Base-by-base conservation (phyloP, 2,329 filamentous ascomycete species). In the Aspergillus chevalieri region DNA sequence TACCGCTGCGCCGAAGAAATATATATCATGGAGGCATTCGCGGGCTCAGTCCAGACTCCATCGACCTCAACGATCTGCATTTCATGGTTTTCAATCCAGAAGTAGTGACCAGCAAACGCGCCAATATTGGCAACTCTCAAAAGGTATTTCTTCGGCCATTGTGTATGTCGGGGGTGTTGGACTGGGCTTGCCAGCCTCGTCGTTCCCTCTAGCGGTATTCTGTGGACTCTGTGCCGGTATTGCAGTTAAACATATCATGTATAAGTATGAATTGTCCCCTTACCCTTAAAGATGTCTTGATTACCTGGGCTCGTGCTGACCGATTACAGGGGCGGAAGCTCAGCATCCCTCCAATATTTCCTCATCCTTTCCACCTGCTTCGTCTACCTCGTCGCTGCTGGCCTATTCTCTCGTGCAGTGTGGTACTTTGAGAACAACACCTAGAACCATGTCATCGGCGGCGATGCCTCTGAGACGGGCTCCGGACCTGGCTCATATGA, bases 291-390 rank as follows among this genome's bases (percentile, higher is more conserved):
- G 2, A 6, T 22, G 21, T 22, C 21, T 4, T 22, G 21, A 6
- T 22, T 22, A 22, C 5, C 21, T 22, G 21, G 4, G 5, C 21
- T 22, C 21, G 21, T 22, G 21, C 21, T 22, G 21, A 22, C 5
- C 5, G 21, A 22, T 10, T 60, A 7, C 38, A 69, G 81, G 58
- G 80, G 82, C 50, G 85, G 84, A n/a, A 81, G 82, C 50, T 73
- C 75, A n/a, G 74, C 82, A 4, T 80, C 79, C 30, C 69, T 89
- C 48, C 88, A 93, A 60, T 73, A 86, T 54, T 93, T 94, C 75
- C 75, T 94, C n/a, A 83, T 93, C 54, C 71, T 82, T 22, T 91
- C 87, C 0, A 93, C 89, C 1, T 91, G 87, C 63, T 80, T 94
- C 60, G 73, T 95, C 10, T 94, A 95, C 63, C 82, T 94, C 9